Percentiles rank a stretch among this genome's conserved stretches.
Conservation (phyloP, 306 rosid genomes). For the Bauhinia variegata region DNA sequence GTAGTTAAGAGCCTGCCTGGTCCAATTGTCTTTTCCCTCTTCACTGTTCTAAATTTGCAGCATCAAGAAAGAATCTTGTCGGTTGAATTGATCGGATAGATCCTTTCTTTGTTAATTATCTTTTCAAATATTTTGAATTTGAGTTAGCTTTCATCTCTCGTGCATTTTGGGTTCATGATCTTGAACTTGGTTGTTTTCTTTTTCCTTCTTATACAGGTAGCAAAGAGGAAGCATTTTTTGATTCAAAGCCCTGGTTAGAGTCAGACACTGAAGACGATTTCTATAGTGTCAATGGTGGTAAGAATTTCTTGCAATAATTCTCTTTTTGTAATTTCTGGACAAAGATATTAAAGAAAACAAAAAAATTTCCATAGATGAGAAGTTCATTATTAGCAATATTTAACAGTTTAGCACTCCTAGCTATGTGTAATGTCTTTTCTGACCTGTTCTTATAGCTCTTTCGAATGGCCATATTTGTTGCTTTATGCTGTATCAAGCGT, state of each 20-base stretch:
- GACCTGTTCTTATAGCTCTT: background rate
- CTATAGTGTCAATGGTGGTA: constrained; percentile 94
- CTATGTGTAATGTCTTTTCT: no score
- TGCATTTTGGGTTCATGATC: background rate
- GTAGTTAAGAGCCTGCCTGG: background rate
- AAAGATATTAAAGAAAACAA: constrained; percentile 4
- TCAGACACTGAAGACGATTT: constrained; percentile 92
- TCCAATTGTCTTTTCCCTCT: background rate
- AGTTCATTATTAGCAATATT: constrained; percentile 6
- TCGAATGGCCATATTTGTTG: no score
- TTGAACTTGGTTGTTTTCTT: constrained; percentile 12
- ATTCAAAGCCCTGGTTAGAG: constrained; percentile 85
- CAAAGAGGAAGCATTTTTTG: constrained; percentile 83
- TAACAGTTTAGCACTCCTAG: no score
- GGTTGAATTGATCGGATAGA: background rate
- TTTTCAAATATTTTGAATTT: background rate
- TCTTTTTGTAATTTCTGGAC: constrained; percentile 25
- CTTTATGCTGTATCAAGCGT: no score
- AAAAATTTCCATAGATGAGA: background rate
- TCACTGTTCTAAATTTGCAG: constrained; percentile 1
- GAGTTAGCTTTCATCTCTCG: background rate
- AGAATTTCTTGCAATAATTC: constrained; percentile 41
- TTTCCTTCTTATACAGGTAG: constrained; percentile 58
- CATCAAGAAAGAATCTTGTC: constrained; percentile 18
- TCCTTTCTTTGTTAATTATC: background rate